These are phyloP conservation scores for Dictyostelium intermedium DNA, from an alignment of 78 protist genomes.

Conservation along the genomic window DNA sequence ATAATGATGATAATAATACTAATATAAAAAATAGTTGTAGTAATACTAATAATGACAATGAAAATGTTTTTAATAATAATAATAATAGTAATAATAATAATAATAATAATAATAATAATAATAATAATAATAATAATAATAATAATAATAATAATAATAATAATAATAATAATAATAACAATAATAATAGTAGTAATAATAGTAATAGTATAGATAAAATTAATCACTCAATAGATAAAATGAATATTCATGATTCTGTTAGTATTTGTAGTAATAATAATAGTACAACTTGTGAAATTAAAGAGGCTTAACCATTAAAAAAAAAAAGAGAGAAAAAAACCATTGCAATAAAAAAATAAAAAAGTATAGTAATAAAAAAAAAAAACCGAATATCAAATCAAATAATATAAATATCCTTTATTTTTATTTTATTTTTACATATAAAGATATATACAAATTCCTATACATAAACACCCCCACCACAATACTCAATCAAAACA, in stretches of 20 bases:
- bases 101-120: too few species aligned
- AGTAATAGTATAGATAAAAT: background rate
- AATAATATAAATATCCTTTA: background rate
- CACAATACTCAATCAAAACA: background rate
- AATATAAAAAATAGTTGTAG: too few species aligned
- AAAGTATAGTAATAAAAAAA: background rate
- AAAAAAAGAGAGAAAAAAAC: background rate
- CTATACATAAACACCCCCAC: background rate
- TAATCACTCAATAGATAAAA: background rate
- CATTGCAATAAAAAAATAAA: background rate
- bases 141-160: too few species aligned
- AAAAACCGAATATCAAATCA: background rate
- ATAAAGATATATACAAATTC: background rate
- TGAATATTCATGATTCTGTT: background rate
- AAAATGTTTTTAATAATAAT: too few species aligned
- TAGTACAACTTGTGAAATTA: constrained; percentile 11
- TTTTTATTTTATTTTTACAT: background rate
- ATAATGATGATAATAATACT: background rate
- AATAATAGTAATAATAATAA: too few species aligned
- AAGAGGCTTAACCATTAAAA: background rate
- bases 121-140: too few species aligned
- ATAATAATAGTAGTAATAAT: too few species aligned
- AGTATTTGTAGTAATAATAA: background rate
- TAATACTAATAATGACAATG: background rate
- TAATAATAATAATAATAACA: background rate